Percentiles rank a stretch among this genome's conserved stretches.
These are phyloP conservation scores for Venturia oleaginea DNA, from an alignment of 2,329 filamentous ascomycete genomes.

Conservation along the genomic window DNA sequence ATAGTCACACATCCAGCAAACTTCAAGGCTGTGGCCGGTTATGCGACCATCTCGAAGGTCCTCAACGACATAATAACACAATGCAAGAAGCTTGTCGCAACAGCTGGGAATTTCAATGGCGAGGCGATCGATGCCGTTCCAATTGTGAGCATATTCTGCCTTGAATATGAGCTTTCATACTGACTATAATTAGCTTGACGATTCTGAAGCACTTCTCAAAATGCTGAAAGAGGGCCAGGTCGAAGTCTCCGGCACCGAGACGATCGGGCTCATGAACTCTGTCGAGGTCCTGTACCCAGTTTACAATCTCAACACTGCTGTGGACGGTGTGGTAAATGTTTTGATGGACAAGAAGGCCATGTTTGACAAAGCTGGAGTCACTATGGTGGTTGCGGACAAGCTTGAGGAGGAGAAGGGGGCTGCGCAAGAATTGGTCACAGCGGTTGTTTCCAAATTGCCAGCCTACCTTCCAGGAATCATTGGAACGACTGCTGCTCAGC, in stretches of 20 bases:
- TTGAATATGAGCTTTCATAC: neutral
- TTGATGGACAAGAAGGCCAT: constrained; percentile 3
- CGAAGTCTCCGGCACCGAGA: neutral
- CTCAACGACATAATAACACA: neutral
- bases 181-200: neutral
- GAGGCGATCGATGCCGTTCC: constrained; percentile 3
- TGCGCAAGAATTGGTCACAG: constrained; percentile 6
- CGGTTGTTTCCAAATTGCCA: neutral
- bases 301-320: constrained; percentile 4
- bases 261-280: neutral
- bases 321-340: neutral
- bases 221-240: neutral
- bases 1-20: neutral
- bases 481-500: constrained; percentile 7
- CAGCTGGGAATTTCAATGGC: constrained; percentile 4
- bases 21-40: neutral
- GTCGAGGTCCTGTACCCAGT: constrained; percentile 1
- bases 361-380: constrained; percentile 9
- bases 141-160: neutral
- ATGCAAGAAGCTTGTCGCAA: constrained; percentile 5
- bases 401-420: constrained; percentile 5
- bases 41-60: constrained; percentile 8
- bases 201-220: neutral
- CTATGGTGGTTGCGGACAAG: constrained; percentile 3
- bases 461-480: constrained; percentile 4